Conservation (phyloP, 345 rosid genomes). For the Bretschneidera sinensis region DNA sequence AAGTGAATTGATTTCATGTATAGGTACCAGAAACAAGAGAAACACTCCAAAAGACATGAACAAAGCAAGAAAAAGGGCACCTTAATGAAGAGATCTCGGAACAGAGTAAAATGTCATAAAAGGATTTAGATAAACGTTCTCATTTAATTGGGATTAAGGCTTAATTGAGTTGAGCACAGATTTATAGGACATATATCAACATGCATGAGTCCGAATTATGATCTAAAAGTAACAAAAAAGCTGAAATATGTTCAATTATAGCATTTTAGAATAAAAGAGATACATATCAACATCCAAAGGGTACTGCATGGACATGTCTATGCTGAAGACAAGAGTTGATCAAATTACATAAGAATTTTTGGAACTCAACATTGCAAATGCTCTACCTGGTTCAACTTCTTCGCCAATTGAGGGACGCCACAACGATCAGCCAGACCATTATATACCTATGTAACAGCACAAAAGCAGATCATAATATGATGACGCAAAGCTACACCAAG, state of each 20-base stretch:
- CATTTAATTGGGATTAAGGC: background rate
- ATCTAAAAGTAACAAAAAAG: background rate
- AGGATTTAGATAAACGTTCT: background rate
- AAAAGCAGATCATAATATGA: constrained; percentile 4
- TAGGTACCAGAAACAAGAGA: background rate
- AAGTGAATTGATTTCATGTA: too few species aligned
- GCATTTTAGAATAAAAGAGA: background rate
- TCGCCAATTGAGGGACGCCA: constrained; percentile 92
- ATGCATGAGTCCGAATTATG: background rate
- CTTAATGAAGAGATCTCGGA: background rate
- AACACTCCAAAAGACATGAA: background rate
- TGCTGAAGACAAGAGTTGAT: background rate
- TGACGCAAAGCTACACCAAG: constrained; percentile 2
- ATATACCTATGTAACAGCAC: constrained; percentile 45
- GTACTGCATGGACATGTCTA: background rate
- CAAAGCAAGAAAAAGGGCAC: background rate
- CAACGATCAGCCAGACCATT: constrained; percentile 85
- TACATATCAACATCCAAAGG: constrained; percentile 1
- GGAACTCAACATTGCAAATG: constrained; percentile 11
- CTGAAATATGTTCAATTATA: too few species aligned
- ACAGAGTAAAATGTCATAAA: background rate
- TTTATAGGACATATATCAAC: background rate
- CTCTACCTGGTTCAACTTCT: constrained; percentile 87
- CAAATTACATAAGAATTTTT: background rate
- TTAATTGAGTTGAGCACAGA: background rate